Evolutionary conservation across 2,329 filamentous ascomycete genomes (phyloP).

Genomic region (Cladobotryum protrusum): DNA sequence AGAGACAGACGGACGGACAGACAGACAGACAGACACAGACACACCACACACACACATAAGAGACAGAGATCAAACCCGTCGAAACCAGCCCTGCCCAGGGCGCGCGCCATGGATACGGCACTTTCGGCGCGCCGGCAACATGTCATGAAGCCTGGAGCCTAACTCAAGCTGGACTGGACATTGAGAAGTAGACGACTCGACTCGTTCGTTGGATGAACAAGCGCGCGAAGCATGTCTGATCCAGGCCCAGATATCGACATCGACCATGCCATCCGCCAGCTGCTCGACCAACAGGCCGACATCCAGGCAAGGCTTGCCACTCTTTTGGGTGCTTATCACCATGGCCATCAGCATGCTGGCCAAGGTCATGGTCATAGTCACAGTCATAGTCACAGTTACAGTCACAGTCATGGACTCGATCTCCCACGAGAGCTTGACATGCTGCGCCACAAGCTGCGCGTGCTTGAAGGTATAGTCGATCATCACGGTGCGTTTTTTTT

Average conservation of each 20-base stretch:
- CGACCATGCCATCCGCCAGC: constrained; percentile 22
- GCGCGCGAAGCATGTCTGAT: constrained; percentile 1
- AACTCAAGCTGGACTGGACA: constrained; percentile 3
- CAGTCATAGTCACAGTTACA: background rate
- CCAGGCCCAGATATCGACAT: constrained; percentile 5
- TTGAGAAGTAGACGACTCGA: background rate
- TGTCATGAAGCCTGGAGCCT: constrained; percentile 6
- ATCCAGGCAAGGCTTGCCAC: constrained; percentile 45
- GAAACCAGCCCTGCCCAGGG: constrained; percentile 5
- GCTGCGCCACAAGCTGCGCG: constrained; percentile 49
- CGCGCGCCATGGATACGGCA: constrained; percentile 10
- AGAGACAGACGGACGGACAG: too few relatives aligned
- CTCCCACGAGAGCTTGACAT: constrained; percentile 46
- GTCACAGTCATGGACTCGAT: constrained; percentile 34
- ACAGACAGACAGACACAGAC: too few relatives aligned
- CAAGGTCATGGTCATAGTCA: background rate
- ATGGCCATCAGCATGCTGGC: background rate
- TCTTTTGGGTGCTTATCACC: constrained; percentile 39
- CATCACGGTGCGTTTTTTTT: constrained; percentile 36
- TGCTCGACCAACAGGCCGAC: constrained; percentile 48
- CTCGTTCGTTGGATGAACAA: background rate
- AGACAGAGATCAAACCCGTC: too few relatives aligned
- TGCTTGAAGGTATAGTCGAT: constrained; percentile 42
- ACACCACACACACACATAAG: too few relatives aligned
- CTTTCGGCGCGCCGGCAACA: constrained; percentile 5